phyloP scores from a whole-genome alignment of 768 basidiomycete species.

The Mycena venus region DNA sequence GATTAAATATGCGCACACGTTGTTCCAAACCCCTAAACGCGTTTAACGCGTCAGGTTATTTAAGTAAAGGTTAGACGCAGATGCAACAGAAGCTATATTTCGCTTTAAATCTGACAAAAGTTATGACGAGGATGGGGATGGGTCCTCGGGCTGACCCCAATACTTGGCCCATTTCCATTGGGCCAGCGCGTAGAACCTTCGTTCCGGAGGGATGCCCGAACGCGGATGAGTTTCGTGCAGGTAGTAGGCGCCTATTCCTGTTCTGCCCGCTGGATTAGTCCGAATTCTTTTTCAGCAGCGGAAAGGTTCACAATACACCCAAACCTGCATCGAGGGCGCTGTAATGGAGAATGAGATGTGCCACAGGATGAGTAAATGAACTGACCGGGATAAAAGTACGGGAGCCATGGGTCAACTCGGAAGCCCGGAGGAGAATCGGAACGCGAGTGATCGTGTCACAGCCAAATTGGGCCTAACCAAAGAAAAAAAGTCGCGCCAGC shows the following conservation, averaged over 20 bases:
- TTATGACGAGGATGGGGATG: slow-evolving; percentile 50
- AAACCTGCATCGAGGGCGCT: slow-evolving; percentile 80
- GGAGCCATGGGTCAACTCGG: slow-evolving; percentile 45
- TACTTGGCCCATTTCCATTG: slow-evolving; percentile 77
- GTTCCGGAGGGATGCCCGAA: slow-evolving; percentile 67
- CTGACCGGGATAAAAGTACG: slow-evolving; percentile 67
- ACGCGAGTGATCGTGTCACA: background rate
- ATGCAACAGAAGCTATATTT: slow-evolving; percentile 52
- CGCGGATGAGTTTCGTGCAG: slow-evolving; percentile 87
- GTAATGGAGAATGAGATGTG: slow-evolving; percentile 13
- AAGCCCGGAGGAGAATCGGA: slow-evolving; percentile 7
- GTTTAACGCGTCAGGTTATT: background rate
- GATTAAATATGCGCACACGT: too few species aligned
- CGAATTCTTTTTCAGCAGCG: background rate
- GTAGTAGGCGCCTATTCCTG: slow-evolving; percentile 83
- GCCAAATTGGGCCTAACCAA: too few species aligned
- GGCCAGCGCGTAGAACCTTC: slow-evolving; percentile 56
- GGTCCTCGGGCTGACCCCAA: slow-evolving; percentile 43
- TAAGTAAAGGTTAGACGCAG: background rate
- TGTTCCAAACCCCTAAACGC: background rate
- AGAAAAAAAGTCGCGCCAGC: slow-evolving; percentile 26
- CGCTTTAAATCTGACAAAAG: slow-evolving; percentile 48
- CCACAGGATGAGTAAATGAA: slow-evolving; percentile 9
- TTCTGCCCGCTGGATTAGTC: slow-evolving; percentile 42
- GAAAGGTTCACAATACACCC: slow-evolving; percentile 64